Evolutionary conservation across 2,329 filamentous ascomycete species (phyloP), one percentile per base, ranked within the genome.

Genomic region (Ceratocystis cubensis): DNA sequence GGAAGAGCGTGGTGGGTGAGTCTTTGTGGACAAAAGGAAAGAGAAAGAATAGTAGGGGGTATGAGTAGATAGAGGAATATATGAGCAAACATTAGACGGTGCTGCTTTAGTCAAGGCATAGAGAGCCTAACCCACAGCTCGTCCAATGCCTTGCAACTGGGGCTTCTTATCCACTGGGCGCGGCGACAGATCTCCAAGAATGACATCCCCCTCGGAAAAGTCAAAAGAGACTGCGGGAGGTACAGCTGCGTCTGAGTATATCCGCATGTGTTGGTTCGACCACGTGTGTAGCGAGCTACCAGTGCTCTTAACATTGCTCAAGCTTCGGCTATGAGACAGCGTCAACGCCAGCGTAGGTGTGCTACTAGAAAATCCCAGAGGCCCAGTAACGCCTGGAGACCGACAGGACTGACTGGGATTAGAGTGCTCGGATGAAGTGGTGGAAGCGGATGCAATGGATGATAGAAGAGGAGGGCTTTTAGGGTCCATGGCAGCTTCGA

Each of bases 81-180:
- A 33, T 33, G 28, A 63, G 41, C 62, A 22, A 66, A 57, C 56
- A 66, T 50, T 56, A 56, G 41, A 46, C 20, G 10, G 37, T 41
- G 10, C 3, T 13, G 37, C 37, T 41, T 15, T 41, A 5, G 13
- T 13, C 37, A 41, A 25, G 17, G 37, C 41, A 33, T 15, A 13
- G 45, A 30, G 53, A 30, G 53, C 67, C 80, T 76, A 84, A n/a
- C 81, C 81, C 65, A 84, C 79, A 2, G 81, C 81, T 33, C 79
- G 76, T 5, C 82, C 82, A 73, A 83, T 84, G 61, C 79, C 77
- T 10, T 76, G 77, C 66, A 76, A 74, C 66, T 76, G 76, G 6
- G 65, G 67, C n/a, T 48, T 20, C 53, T 65, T 66, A 15, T 45
- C 48, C 10, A 77, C 72, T 13, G 80, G 80, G 7, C 79, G 78